These are phyloP conservation scores for Geum urbanum DNA, from an alignment of 306 rosid genomes.

Conservation along the genomic window DNA sequence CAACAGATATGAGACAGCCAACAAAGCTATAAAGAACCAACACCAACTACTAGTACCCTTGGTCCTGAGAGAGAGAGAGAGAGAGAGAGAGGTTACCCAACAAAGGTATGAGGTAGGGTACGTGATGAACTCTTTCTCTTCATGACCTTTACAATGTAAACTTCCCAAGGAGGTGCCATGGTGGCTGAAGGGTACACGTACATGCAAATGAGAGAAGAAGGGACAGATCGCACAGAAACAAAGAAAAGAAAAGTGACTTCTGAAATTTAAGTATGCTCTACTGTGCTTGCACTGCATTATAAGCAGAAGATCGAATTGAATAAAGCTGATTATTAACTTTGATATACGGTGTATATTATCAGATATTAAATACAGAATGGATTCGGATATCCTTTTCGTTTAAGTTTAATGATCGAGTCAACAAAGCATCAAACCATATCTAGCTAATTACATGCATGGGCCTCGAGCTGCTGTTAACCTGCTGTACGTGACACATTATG, in stretches of 20 bases:
- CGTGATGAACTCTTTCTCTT: constrained; percentile 22
- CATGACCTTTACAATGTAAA: constrained; percentile 7
- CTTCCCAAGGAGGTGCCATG: constrained; percentile 14
- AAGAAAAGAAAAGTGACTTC: constrained; percentile 10
- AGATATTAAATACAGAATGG: neutral
- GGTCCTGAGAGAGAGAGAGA: constrained; percentile 39
- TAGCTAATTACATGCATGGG: too few species aligned
- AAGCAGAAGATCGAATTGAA: constrained; percentile 5
- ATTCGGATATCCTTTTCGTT: neutral
- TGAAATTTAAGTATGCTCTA: constrained; percentile 6
- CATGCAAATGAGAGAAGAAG: constrained; percentile 16
- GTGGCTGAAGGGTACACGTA: constrained; percentile 14
- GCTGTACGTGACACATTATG: too few species aligned
- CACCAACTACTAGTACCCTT: constrained; percentile 48
- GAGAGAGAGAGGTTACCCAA: neutral
- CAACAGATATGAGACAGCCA: constrained; percentile 54
- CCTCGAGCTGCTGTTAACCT: too few species aligned
- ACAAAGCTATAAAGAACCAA: constrained; percentile 56
- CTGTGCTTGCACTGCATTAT: neutral
- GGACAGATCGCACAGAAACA: constrained; percentile 21
- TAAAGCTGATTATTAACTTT: constrained; percentile 11
- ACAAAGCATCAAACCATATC: neutral
- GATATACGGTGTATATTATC: neutral
- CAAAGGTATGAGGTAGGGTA: neutral
- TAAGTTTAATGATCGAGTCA: neutral